Evolutionary conservation across 805 yeast species (phyloP), one percentile per base, ranked within the genome.

Genomic region (Vanderwaltozyma yarrowii): DNA sequence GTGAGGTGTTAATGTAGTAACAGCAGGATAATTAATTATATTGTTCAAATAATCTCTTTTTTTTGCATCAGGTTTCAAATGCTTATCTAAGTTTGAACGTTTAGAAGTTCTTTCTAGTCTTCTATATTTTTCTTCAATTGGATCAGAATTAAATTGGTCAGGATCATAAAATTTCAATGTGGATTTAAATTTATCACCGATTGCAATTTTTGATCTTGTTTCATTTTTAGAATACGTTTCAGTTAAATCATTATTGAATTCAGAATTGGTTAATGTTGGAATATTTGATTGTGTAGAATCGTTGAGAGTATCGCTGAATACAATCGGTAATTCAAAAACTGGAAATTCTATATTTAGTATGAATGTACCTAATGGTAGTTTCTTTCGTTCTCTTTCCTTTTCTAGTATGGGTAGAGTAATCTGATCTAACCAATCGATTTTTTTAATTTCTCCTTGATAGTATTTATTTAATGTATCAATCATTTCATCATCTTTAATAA

Each of bases 121-220:
- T 46, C 95, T 76, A 54, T 81, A 86, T 56, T 89, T 92, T 45
- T 77, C 71, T 54, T 92, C 97, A 17, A 92, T 79, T 1, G 96
- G 95, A 50, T 89, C 94, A 42, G 71, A 75, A 16, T 67, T 62
- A 43, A 61, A 66, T 49, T 73, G 78, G 45, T 82, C 89, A 0
- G 87, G 87, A 48, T 82, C 92, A 52, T 74, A 76, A 14, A 80
- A 69, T 23, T 62, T 48, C 50, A 58, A 27, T 1, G 66, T 58
- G 5, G 67, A 54, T 30, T 41, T 62, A 21, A 48, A 37, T 20
- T 47, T 45, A 33, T 42, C 45, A n/a, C 60, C 61, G 3, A 51
- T 35, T 0, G 55, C 46, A 13, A 55, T 48, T 30, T 42, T 38
- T 2, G 30, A 18, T 16, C 26, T 45, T 3, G 4, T 14, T 13